phyloP scores from a whole-genome alignment of 805 yeast species.

The Lachancea mirantina region DNA sequence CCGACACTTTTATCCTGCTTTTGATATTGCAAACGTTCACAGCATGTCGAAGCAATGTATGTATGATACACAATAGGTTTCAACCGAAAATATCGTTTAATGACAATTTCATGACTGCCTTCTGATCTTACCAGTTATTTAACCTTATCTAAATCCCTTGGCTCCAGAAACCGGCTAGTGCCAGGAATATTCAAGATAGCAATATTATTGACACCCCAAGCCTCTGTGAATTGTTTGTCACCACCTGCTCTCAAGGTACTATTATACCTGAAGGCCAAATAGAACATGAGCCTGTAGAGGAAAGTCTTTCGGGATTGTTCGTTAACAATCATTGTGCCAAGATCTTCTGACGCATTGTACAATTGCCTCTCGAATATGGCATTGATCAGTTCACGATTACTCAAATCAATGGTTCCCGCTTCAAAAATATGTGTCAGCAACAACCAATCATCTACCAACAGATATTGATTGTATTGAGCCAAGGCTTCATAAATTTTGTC shows the following conservation, averaged over 20 bases:
- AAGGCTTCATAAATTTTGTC: constrained; percentile 35
- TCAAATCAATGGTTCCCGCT: constrained; percentile 25
- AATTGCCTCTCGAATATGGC: constrained; percentile 54
- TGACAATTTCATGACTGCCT: too few relatives aligned
- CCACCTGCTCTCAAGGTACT: constrained; percentile 18
- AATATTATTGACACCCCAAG: constrained; percentile 29
- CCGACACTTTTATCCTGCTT: too few relatives aligned
- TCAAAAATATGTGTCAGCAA: constrained; percentile 15
- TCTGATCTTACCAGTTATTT: too few relatives aligned
- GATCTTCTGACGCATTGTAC: constrained; percentile 32
- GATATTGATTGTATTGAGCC: constrained; percentile 47
- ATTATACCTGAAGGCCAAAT: constrained; percentile 36
- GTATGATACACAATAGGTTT: too few relatives aligned
- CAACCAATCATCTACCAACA: constrained; percentile 29
- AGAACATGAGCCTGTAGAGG: constrained; percentile 34
- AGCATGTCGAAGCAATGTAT: too few relatives aligned
- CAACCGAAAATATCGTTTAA: too few relatives aligned
- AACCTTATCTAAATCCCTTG: constrained; percentile 1
- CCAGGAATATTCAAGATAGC: constrained; percentile 23
- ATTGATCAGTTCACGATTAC: constrained; percentile 43
- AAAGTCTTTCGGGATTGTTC: constrained; percentile 34
- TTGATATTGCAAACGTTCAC: too few relatives aligned
- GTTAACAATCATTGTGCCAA: constrained; percentile 29
- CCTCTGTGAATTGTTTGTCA: constrained; percentile 29
- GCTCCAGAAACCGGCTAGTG: constrained; percentile 9